Evolutionary conservation across 2,329 filamentous ascomycete genomes (phyloP).

Genomic region (Fusarium beomiforme): DNA sequence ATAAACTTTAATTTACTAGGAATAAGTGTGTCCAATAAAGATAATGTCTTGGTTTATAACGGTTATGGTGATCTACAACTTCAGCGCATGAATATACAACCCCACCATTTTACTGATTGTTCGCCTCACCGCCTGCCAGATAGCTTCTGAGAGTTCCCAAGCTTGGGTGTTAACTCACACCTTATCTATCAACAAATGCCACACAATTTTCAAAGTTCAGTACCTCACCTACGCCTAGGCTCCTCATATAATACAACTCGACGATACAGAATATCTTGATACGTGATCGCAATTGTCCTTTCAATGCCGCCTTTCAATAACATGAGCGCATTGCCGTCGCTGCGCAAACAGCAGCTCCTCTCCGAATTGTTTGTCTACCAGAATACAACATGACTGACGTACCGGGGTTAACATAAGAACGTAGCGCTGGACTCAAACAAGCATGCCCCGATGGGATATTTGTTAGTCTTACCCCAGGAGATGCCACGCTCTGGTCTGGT

Average conservation of each 20-base stretch:
- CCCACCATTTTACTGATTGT: not conserved
- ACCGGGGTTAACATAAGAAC: constrained; percentile 39
- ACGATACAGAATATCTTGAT: not conserved
- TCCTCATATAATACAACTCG: too few relatives aligned
- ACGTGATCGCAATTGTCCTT: not conserved
- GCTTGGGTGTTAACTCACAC: too few relatives aligned
- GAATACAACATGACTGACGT: not conserved
- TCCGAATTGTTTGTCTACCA: constrained; percentile 77
- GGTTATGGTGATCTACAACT: not conserved
- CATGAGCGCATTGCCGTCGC: constrained; percentile 60
- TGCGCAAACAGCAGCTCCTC: constrained; percentile 80
- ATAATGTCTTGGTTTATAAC: not conserved
- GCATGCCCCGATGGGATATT: constrained; percentile 88
- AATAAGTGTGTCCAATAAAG: not conserved
- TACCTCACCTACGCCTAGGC: not conserved
- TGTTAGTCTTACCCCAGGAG: constrained; percentile 82
- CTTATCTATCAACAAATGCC: not conserved
- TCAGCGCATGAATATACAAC: not conserved
- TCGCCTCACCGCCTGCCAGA: constrained; percentile 19
- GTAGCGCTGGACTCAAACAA: constrained; percentile 81
- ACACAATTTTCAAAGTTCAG: not conserved
- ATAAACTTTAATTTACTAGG: accelerated
- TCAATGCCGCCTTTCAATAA: constrained; percentile 56
- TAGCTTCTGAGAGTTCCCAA: not conserved
- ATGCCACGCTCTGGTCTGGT: constrained; percentile 87